Percentiles rank a stretch among this genome's conserved stretches.
phyloP scores from a whole-genome alignment of 176 grass and related monocot species.

The Areca catechu region DNA sequence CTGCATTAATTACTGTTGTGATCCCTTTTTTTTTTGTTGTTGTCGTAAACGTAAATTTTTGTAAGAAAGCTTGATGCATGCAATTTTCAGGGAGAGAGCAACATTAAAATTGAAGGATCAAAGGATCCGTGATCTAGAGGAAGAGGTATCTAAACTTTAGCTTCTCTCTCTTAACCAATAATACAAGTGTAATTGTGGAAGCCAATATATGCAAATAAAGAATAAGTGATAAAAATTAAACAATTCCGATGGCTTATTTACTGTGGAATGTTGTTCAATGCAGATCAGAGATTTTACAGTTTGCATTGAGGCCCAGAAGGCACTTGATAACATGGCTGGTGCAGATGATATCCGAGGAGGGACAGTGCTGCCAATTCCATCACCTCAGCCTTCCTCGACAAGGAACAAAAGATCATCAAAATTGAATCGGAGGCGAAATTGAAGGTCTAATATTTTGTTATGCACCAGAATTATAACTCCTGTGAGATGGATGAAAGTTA shows the following conservation, averaged over 20 bases:
- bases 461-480: too few relatives aligned
- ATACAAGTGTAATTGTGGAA: neutral
- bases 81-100: slow-evolving; percentile 31
- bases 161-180: slow-evolving; percentile 5
- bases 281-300: slow-evolving; percentile 86
- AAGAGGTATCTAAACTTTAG: slow-evolving; percentile 43
- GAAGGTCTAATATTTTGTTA: neutral
- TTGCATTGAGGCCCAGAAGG: slow-evolving; percentile 69
- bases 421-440: slow-evolving; percentile 56
- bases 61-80: slow-evolving; percentile 4
- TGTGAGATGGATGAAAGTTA: too few relatives aligned
- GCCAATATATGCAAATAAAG: neutral
- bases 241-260: too few relatives aligned
- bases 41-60: neutral
- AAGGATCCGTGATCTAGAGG: slow-evolving; percentile 68
- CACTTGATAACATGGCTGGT: slow-evolving; percentile 42
- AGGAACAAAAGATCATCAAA: slow-evolving; percentile 65
- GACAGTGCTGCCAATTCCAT: slow-evolving; percentile 60
- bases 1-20: neutral
- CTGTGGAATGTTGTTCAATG: neutral
- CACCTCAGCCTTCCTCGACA: slow-evolving; percentile 24
- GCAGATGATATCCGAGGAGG: slow-evolving; percentile 59
- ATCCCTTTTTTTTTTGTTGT: neutral
- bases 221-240: too few relatives aligned
- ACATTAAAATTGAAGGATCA: slow-evolving; percentile 53